Evolutionary conservation across 495 filamentous ascomycete genomes (phyloP).

Genomic region (Articulospora tetracladia): DNA sequence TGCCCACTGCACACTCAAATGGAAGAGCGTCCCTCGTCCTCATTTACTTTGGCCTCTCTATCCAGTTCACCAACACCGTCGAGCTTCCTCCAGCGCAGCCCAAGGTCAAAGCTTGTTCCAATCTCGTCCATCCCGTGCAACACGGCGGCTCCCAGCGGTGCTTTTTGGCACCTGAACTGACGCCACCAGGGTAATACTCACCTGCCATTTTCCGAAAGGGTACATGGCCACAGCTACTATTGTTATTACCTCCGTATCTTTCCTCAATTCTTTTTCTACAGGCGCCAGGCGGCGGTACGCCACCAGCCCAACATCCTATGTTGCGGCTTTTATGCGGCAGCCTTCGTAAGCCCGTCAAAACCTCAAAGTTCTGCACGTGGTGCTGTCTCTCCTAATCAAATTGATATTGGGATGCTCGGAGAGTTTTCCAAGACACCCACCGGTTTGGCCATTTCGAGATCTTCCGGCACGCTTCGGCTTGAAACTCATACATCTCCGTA

Average conservation of each 20-base stretch:
- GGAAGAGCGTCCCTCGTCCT: not conserved
- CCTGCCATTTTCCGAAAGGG: not conserved
- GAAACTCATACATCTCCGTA: not conserved
- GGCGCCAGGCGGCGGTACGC: not conserved
- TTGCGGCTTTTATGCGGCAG: not conserved
- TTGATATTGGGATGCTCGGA: not conserved
- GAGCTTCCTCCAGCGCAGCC: not conserved
- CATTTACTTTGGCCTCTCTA: not conserved
- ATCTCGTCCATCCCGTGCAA: not conserved
- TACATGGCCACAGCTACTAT: not conserved
- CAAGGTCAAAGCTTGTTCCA: not conserved
- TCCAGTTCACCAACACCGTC: not conserved
- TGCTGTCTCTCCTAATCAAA: not conserved
- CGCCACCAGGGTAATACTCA: not conserved
- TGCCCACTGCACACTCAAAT: not conserved
- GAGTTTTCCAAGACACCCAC: not conserved
- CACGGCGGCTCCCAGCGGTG: not conserved
- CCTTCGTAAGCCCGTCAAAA: not conserved
- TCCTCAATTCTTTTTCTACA: not conserved
- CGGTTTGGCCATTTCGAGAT: not conserved
- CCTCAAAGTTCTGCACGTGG: not conserved
- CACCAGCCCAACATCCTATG: not conserved
- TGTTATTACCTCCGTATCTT: not conserved
- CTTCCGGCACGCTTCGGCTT: not conserved
- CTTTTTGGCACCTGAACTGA: not conserved